Conservation (phyloP, 1,139 yeast species). For the Yamadazyma aaseri region DNA sequence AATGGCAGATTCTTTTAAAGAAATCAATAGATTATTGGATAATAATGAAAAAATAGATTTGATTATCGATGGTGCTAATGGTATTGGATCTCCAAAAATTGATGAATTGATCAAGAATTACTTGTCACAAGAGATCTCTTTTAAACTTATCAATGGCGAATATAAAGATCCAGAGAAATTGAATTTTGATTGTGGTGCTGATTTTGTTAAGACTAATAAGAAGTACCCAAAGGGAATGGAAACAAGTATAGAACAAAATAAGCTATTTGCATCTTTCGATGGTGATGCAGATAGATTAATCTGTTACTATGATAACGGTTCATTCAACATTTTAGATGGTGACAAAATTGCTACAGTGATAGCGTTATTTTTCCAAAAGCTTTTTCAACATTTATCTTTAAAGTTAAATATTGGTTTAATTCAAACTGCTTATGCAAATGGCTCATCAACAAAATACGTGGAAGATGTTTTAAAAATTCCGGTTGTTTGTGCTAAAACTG, state of each 20-base stretch:
- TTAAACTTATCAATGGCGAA: conserved; percentile 57
- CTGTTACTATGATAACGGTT: conserved; percentile 60
- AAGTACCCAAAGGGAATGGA: conserved; percentile 63
- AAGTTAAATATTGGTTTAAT: conserved; percentile 73
- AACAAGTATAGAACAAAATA: conserved; percentile 30
- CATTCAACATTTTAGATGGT: conserved; percentile 81
- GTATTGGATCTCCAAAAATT: conserved; percentile 87
- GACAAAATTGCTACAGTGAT: conserved; percentile 88
- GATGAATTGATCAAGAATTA: conserved; percentile 44
- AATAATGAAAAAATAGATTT: conserved; percentile 38
- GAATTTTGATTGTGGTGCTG: conserved; percentile 91
- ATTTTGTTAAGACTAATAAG: conserved; percentile 88
- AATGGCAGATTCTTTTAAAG: conserved; percentile 43
- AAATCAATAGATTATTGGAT: conserved; percentile 26
- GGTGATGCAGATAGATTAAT: conserved; percentile 98
- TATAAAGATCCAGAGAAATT: conserved; percentile 55
- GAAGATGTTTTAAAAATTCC: conserved; percentile 65
- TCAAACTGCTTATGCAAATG: conserved; percentile 98
- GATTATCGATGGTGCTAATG: conserved; percentile 88
- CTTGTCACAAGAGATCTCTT: conserved; percentile 41
- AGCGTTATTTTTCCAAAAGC: conserved; percentile 63
- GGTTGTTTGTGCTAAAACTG: conserved; percentile 89
- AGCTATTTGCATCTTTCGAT: conserved; percentile 81
- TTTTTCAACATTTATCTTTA: conserved; percentile 40
- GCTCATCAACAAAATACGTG: conserved; percentile 78